These are phyloP conservation scores for Rhodotorula glutinis DNA, from an alignment of 1,284 basidiomycete species.

Conservation along the genomic window DNA sequence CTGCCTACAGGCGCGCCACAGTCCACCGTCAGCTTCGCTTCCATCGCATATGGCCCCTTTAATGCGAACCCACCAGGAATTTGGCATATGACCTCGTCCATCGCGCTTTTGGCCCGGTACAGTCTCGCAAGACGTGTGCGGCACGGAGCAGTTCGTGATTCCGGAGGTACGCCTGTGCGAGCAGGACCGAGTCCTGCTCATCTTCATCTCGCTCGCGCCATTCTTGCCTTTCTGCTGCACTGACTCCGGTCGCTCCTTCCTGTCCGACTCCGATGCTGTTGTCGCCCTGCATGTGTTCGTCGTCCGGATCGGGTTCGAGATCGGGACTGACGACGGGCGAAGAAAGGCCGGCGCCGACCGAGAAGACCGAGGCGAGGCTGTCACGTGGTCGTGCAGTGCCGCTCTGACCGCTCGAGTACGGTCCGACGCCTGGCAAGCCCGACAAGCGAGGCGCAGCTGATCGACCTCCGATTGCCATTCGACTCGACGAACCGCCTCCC, in stretches of 20 bases:
- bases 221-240: background rate
- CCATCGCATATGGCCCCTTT: too few relatives aligned
- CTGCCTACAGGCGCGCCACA: constrained; percentile 28
- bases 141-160: constrained; percentile 76
- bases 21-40: background rate
- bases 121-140: constrained; percentile 61
- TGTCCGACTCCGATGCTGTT: background rate
- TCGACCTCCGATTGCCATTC: too few relatives aligned
- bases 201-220: constrained; percentile 38
- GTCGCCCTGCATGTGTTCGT: background rate
- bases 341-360: constrained; percentile 21
- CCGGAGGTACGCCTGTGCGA: constrained; percentile 73
- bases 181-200: constrained; percentile 57
- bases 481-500: background rate
- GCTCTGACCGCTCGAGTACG: background rate
- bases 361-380: constrained; percentile 24
- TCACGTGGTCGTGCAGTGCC: constrained; percentile 1
- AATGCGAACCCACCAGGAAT: constrained; percentile 65
- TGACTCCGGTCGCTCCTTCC: background rate
- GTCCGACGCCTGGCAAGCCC: background rate
- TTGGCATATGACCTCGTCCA: constrained; percentile 78
- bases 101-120: constrained; percentile 65
- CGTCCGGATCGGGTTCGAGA: too few relatives aligned
- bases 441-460: background rate
- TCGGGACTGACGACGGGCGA: constrained; percentile 6